Base-by-base conservation (phyloP, 2,329 filamentous ascomycete genomes). In the Tolypocladium album region DNA sequence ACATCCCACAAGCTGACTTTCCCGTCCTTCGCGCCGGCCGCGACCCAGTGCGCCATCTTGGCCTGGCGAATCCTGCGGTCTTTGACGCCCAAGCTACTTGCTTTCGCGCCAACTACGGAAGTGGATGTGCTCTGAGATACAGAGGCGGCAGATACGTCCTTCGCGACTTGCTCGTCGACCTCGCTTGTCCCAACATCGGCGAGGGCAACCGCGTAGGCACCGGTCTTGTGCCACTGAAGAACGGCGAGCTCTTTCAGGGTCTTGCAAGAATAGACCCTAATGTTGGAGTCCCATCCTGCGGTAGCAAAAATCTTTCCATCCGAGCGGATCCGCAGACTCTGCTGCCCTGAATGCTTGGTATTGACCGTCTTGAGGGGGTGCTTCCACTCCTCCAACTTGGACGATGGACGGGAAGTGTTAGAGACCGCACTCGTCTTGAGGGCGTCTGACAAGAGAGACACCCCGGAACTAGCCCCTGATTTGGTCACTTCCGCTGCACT, bases 1-100 rank as follows among this genome's bases (percentile, higher is more conserved):
- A 97, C 86, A 76, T 97, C 90, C 94, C 94, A 99, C 66, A 99
- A 76, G 70, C 91, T 96, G 63, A 97, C 85, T 72, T 95, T 96
- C 22, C 93, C 94, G 76, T 97, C 94, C 72, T 97, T 99, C 59
- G 90, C 89, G 1, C 94, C 94, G 1, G 86, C 90, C 22, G 88
- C 94, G 58, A 97, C 72, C 92, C 93, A 97, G 72, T 97, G 93
- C 31, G 88, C 88, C 57, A 78, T 78, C 67, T 83, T 86, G 13
- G 88, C 87, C 66, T 85, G 86, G 42, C 77, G 77, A 27, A 85
- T 77, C 59, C 90, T 79, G 64, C 84, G 82, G 42, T 86, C 82
- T 61, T 84, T 88, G 57, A 91, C 84, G 12, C 65, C 72, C 53
- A 61, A 34, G 3, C 60, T 45, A 13, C 31, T 11, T 8, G 55